A percentile compares a stretch with the other conserved stretches of the same genome.
These are phyloP conservation scores for Pestalotiopsis fici DNA, from an alignment of 2,329 filamentous ascomycete species.

Conservation along the genomic window DNA sequence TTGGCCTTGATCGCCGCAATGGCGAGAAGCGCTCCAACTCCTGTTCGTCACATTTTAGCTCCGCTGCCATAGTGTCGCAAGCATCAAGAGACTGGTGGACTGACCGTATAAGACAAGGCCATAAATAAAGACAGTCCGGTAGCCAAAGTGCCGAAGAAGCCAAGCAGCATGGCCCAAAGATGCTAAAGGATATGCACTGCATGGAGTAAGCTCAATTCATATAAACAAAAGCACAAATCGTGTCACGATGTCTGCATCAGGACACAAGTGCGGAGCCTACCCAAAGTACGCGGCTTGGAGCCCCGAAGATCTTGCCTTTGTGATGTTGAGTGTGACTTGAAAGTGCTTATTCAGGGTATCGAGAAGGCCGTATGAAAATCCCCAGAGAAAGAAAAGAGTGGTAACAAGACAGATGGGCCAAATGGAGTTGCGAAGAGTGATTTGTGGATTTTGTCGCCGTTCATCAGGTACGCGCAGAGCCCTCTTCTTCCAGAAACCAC, in stretches of 20 bases:
- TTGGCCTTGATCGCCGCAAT: conserved; percentile 58
- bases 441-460: neutral
- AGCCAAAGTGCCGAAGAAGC: conserved; percentile 3
- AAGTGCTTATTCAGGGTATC: conserved; percentile 6
- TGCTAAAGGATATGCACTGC: neutral
- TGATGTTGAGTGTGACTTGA: neutral
- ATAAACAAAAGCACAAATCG: neutral
- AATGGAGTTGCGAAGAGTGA: neutral
- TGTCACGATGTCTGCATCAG: neutral
- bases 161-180: neutral
- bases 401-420: conserved; percentile 4
- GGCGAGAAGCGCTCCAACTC: conserved; percentile 57
- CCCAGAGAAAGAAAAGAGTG: conserved; percentile 11
- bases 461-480: neutral
- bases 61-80: conserved; percentile 33
- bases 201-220: neutral
- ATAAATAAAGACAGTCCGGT: conserved; percentile 21
- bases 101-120: conserved; percentile 6
- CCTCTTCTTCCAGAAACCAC: neutral
- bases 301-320: neutral
- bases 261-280: neutral
- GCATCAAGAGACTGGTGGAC: conserved; percentile 19
- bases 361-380: conserved; percentile 7
- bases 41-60: conserved; percentile 58
- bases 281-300: conserved; percentile 1